A percentile compares a stretch with the other conserved stretches of the same genome.
Evolutionary conservation across 2,329 filamentous ascomycete species (phyloP).

Genomic region (Cercospora canescens): DNA sequence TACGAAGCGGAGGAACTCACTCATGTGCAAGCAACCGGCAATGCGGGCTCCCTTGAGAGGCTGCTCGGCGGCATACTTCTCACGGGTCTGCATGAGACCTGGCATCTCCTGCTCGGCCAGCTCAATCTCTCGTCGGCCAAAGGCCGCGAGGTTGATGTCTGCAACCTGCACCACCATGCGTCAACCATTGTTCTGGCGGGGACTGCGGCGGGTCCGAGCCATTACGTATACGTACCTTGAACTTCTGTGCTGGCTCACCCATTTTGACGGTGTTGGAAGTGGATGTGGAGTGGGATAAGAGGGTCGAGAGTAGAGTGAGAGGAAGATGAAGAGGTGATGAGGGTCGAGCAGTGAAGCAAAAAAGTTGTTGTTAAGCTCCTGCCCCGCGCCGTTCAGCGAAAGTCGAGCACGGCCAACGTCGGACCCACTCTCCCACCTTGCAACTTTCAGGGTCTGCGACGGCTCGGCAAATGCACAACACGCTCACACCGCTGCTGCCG

Average conservation of each 20-base stretch:
- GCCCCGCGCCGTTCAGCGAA: slow-evolving; percentile 2
- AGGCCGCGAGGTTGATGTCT: slow-evolving; percentile 94
- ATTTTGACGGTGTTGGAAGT: slow-evolving; percentile 46
- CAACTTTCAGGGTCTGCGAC: background rate
- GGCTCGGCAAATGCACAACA: slow-evolving; percentile 1
- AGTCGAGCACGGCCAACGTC: background rate
- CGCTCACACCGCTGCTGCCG: background rate
- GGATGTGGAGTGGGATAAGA: slow-evolving; percentile 20
- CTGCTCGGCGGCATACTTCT: slow-evolving; percentile 90
- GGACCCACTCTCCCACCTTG: background rate
- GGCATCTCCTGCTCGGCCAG: slow-evolving; percentile 92
- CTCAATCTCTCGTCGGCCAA: slow-evolving; percentile 98
- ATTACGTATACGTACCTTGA: slow-evolving; percentile 61
- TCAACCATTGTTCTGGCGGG: slow-evolving; percentile 9
- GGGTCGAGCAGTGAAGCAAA: slow-evolving; percentile 5
- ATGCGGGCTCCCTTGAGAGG: slow-evolving; percentile 93
- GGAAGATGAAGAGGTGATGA: slow-evolving; percentile 16
- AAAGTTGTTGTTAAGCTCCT: slow-evolving; percentile 3
- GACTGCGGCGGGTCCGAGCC: background rate
- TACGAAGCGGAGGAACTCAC: slow-evolving; percentile 45
- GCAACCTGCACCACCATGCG: slow-evolving; percentile 60
- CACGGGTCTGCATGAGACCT: slow-evolving; percentile 91
- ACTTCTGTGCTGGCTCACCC: slow-evolving; percentile 82
- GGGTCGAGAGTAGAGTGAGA: slow-evolving; percentile 19
- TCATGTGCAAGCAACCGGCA: slow-evolving; percentile 98